Conservation (phyloP, 805 yeast genomes). For the Candida sonorensis region DNA sequence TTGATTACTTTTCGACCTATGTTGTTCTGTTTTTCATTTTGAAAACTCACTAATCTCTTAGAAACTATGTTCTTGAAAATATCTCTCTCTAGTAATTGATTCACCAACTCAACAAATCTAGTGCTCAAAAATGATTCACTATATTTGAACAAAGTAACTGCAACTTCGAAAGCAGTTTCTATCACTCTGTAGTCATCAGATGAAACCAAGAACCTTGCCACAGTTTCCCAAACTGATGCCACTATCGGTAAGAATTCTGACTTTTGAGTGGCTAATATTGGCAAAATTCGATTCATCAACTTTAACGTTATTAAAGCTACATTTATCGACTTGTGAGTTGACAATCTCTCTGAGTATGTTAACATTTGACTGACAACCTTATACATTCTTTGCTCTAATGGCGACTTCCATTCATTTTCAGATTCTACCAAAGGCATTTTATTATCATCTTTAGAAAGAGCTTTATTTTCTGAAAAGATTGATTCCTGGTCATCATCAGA, state of each 20-base stretch:
- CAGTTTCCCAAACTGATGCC: constrained; percentile 48
- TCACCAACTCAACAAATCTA: constrained; percentile 38
- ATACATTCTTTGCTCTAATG: constrained; percentile 58
- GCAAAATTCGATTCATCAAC: constrained; percentile 38
- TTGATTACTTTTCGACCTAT: constrained; percentile 4
- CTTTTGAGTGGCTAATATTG: constrained; percentile 46
- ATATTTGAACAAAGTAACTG: constrained; percentile 25
- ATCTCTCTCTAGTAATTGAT: constrained; percentile 3
- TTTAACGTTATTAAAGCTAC: constrained; percentile 52
- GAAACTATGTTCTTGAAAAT: constrained; percentile 7
- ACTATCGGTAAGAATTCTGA: constrained; percentile 41
- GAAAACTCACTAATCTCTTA: constrained; percentile 5
- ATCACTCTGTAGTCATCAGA: constrained; percentile 25
- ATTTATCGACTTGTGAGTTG: constrained; percentile 58
- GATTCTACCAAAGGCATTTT: too few relatives aligned
- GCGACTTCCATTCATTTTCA: constrained; percentile 70
- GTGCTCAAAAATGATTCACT: constrained; percentile 41
- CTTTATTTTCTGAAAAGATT: constrained; percentile 4
- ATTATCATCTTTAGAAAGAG: constrained; percentile 12
- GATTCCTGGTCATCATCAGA: constrained; percentile 31
- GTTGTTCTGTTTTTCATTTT: not conserved
- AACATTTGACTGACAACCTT: constrained; percentile 51
- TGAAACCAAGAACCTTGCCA: constrained; percentile 17
- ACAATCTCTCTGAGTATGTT: constrained; percentile 58
- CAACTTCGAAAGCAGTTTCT: constrained; percentile 22